Percentiles rank a stretch among this genome's conserved stretches.
Conservation (phyloP, 1,284 basidiomycete species). For the Apiotrichum laibachii region DNA sequence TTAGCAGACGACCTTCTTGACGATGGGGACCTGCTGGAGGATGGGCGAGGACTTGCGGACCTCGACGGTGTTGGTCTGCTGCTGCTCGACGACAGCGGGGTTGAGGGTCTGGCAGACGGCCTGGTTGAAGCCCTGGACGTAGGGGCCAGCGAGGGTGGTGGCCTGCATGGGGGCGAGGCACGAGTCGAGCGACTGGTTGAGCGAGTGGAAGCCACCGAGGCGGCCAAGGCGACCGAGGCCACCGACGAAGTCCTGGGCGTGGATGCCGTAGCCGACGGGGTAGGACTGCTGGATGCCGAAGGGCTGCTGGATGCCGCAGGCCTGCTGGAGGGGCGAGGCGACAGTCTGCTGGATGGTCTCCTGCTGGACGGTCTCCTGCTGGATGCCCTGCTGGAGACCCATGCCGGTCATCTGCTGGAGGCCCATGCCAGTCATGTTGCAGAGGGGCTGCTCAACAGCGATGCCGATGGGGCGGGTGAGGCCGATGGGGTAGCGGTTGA, state of each 20-base stretch:
- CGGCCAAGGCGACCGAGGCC: not conserved
- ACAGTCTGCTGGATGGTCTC: too few relatives aligned
- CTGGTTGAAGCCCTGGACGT: conserved; percentile 1
- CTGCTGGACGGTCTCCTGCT: too few relatives aligned
- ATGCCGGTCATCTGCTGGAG: not conserved
- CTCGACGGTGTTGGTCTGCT: conserved; percentile 1
- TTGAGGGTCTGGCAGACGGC: conserved; percentile 4
- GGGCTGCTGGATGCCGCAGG: too few relatives aligned
- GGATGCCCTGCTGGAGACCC: not conserved
- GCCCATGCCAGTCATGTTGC: not conserved
- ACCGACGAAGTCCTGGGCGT: too few relatives aligned
- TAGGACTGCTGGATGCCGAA: too few relatives aligned
- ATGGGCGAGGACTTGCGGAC: not conserved
- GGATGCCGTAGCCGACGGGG: too few relatives aligned
- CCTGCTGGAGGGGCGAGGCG: too few relatives aligned
- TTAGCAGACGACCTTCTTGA: conserved; percentile 6
- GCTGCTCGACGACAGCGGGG: conserved; percentile 6
- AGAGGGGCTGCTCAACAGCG: not conserved
- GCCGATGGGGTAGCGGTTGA: not conserved
- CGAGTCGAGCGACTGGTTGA: not conserved
- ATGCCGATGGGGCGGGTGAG: not conserved
- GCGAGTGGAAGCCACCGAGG: not conserved
- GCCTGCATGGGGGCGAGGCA: too few relatives aligned
- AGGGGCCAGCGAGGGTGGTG: not conserved
- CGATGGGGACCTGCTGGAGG: not conserved